Base-by-base conservation (phyloP, 1,284 basidiomycete species). In the Ceratobasidium sp. region DNA sequence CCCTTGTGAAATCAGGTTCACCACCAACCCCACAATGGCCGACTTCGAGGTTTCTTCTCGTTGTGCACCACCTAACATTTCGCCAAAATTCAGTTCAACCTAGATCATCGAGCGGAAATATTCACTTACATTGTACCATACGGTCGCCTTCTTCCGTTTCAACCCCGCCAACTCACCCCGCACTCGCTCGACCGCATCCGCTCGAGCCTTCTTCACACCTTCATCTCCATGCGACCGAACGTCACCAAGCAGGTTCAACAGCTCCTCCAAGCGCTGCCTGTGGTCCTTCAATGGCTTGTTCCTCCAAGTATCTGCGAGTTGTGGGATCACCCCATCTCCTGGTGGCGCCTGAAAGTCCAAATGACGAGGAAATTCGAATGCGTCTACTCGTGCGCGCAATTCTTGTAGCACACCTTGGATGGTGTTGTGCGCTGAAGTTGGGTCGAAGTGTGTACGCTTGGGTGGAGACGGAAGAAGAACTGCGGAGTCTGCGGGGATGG, bases 91-190 rank as follows among this genome's bases (percentile, higher is more conserved):
- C 11, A 41, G 36, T 11, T 41, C 36, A 41, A 4, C 11, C 36
- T 41, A 41, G 4, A 41, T 33, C 53, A 9, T 22, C n/a, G 3
- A n/a, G 15, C 9, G 19, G 27, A 24, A 24, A 1, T 14, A 24
- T 15, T 15, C 6, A 53, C 69, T 62, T 24, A 72, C 69, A 31
- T 72, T 72, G n/a, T 51, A 48, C 69, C 69, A 72, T 27, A 59
- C 56, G 17, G 29, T 47, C 1, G 2, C 57, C 33, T 72, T 72
- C 69, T 51, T 60, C 27, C n/a, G 22, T 22, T 72, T 51, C 1
- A 72, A 14, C 22, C 41, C 57, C n/a, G n/a, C 56, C 45, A 72
- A 24, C 56, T 72, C 69, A 15, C 8, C 47, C 27, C 57, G 41
- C 5, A 72, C 69, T 6, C 45, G 56, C 31, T 14, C 27, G 9